Conservation (phyloP, 2,329 filamentous ascomycete genomes). For the Nemania bipapillata region DNA sequence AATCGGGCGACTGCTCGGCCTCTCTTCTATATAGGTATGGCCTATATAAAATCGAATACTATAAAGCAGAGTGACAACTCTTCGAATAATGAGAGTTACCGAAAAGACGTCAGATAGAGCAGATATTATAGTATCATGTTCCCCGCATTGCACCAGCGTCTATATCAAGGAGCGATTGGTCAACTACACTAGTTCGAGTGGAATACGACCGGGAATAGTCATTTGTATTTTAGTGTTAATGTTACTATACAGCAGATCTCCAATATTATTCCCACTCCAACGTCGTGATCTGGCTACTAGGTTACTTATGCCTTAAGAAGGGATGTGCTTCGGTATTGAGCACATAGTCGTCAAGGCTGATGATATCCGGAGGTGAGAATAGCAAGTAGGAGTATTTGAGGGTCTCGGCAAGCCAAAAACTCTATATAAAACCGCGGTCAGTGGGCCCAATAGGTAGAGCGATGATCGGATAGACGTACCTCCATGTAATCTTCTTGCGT, state of each 20-base stretch:
- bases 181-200: neutral
- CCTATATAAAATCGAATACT: neutral
- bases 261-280: neutral
- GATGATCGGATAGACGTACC: conserved; percentile 36
- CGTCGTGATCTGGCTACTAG: neutral
- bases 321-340: conserved; percentile 58
- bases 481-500: conserved; percentile 59
- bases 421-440: conserved; percentile 54
- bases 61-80: neutral
- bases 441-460: neutral
- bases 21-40: neutral
- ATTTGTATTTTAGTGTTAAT: neutral
- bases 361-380: conserved; percentile 65
- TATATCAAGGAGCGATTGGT: neutral
- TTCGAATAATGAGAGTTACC: neutral
- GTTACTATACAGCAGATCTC: conserved; percentile 5
- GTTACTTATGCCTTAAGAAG: conserved; percentile 39
- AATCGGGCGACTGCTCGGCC: conserved; percentile 3
- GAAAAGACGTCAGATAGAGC: neutral
- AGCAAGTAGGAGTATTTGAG: conserved; percentile 59
- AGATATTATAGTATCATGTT: conserved; percentile 13
- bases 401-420: conserved; percentile 73
- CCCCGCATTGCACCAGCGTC: conserved; percentile 22
- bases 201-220: neutral
- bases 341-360: conserved; percentile 71